Evolutionary conservation across 208 protist genomes (phyloP).

Genomic region (Wallacemonas sp.): DNA sequence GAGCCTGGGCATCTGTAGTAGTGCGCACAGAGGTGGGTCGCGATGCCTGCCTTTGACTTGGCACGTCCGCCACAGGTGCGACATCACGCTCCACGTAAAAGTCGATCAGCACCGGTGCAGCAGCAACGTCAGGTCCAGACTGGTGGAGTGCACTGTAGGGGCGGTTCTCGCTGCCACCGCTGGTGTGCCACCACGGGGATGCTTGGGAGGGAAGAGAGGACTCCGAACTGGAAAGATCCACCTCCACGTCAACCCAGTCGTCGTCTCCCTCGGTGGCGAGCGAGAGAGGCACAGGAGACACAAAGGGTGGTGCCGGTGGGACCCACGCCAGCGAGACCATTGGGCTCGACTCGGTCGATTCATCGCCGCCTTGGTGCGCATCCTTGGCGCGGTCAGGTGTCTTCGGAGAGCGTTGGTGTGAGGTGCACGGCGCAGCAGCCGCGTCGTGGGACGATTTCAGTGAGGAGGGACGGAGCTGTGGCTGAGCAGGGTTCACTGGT

Average conservation of each 20-base stretch:
- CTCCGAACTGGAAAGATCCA: slow-evolving; percentile 6
- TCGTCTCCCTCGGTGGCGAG: background rate
- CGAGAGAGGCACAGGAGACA: background rate
- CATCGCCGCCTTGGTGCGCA: background rate
- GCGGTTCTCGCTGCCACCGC: too few species aligned
- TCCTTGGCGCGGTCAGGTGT: background rate
- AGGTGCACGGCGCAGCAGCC: too few species aligned
- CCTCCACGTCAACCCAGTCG: background rate
- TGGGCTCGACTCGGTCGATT: background rate
- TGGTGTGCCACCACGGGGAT: too few species aligned
- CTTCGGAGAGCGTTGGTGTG: too few species aligned
- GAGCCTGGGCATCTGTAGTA: background rate
- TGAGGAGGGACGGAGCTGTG: too few species aligned
- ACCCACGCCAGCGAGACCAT: slow-evolving; percentile 1
- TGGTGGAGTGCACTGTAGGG: too few species aligned
- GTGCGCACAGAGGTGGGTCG: too few species aligned
- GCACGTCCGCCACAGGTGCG: background rate
- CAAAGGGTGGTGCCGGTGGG: background rate
- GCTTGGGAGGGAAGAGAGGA: too few species aligned
- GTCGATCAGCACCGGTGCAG: background rate
- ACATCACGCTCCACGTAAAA: slow-evolving; percentile 9
- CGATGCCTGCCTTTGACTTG: too few species aligned
- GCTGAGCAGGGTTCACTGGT: too few species aligned
- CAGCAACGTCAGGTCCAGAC: too few species aligned
- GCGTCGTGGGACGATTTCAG: too few species aligned